A percentile compares a stretch with the other conserved stretches of the same genome.
Conservation (phyloP, 257 asterid species). For the Ligustrum vulgare region DNA sequence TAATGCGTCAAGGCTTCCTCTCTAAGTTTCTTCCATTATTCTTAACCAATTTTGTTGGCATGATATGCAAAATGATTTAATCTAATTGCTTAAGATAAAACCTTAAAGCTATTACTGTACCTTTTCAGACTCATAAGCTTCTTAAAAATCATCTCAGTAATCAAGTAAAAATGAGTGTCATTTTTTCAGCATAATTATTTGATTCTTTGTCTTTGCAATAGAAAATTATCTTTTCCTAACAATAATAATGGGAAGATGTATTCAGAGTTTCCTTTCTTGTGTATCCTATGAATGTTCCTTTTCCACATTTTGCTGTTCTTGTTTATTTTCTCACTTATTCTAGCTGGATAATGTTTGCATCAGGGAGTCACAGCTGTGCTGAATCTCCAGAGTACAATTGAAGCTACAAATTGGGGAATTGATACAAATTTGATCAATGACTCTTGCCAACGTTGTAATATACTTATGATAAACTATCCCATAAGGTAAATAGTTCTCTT, state of each 20-base stretch:
- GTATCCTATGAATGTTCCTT: neutral
- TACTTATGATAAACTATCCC: constrained; percentile 90
- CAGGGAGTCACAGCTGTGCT: constrained; percentile 96
- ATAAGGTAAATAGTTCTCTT: constrained; percentile 53
- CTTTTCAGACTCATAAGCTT: neutral
- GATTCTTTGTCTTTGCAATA: neutral
- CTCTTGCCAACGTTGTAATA: constrained; percentile 68
- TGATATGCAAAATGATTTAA: neutral
- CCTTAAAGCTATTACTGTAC: neutral
- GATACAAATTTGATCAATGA: constrained; percentile 63
- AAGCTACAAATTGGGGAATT: constrained; percentile 94
- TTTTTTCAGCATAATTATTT: neutral
- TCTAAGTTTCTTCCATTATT: neutral
- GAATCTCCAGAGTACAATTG: constrained; percentile 82
- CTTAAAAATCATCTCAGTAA: constrained; percentile 1
- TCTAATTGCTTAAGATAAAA: neutral
- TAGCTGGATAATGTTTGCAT: constrained; percentile 36
- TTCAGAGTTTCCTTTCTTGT: constrained; percentile 7
- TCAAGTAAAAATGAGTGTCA: neutral
- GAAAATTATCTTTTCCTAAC: neutral
- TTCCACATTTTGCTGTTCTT: constrained; percentile 18
- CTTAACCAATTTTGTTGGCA: neutral
- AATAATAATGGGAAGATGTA: neutral
- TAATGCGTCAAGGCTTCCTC: constrained; percentile 7
- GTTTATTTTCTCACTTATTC: constrained; percentile 29